Conservation (phyloP, 306 rosid species). For the Luffa acutangula region DNA sequence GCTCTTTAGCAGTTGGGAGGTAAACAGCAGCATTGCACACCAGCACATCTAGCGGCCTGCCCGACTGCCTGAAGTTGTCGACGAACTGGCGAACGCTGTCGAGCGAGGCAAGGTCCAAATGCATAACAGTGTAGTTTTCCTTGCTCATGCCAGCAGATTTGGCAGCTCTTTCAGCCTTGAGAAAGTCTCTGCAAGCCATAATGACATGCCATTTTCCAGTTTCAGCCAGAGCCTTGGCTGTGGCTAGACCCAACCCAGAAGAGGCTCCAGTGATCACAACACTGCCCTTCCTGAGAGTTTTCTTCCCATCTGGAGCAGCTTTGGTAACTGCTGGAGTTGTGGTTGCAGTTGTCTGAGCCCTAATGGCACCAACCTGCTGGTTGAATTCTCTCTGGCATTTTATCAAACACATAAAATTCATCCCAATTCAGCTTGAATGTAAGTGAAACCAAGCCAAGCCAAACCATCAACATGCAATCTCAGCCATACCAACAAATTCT, state of each 20-base stretch:
- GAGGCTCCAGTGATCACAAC: slow-evolving; percentile 92
- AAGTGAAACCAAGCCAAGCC: background rate
- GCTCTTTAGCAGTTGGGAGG: slow-evolving; percentile 89
- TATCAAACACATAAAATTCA: background rate
- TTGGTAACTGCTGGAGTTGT: slow-evolving; percentile 46
- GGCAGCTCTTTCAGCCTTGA: slow-evolving; percentile 92
- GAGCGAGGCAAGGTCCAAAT: slow-evolving; percentile 85
- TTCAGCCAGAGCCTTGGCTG: slow-evolving; percentile 93
- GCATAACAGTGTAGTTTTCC: slow-evolving; percentile 85
- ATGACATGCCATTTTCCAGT: slow-evolving; percentile 93
- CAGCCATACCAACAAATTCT: background rate
- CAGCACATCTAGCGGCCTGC: slow-evolving; percentile 64
- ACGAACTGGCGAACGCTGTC: slow-evolving; percentile 93
- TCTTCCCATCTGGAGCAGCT: slow-evolving; percentile 67
- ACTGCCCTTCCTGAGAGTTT: slow-evolving; percentile 78
- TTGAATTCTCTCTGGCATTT: slow-evolving; percentile 41
- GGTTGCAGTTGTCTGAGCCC: slow-evolving; percentile 61
- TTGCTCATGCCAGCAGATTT: slow-evolving; percentile 74
- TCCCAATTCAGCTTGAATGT: background rate
- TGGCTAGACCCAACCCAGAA: slow-evolving; percentile 91
- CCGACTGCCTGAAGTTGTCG: slow-evolving; percentile 54
- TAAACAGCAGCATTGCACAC: slow-evolving; percentile 97
- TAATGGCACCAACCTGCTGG: slow-evolving; percentile 32
- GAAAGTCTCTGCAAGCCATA: slow-evolving; percentile 99
- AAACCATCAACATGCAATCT: background rate